Base-by-base conservation (phyloP, 768 basidiomycete species). In the Naganishia kalamii region DNA sequence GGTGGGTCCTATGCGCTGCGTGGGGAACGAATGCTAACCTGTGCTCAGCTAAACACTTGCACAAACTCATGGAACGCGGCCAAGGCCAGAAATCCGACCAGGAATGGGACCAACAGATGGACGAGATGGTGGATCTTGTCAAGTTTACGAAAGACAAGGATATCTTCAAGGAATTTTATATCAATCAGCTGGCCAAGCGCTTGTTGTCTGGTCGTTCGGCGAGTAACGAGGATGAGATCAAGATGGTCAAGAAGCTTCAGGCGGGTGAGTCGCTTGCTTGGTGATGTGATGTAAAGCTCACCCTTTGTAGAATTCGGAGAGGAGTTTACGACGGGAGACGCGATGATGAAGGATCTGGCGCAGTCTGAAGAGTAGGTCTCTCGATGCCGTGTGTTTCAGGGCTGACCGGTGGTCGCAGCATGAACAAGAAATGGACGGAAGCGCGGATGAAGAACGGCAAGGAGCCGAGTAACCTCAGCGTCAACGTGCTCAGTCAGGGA, bases 301-400 rank as follows among this genome's bases (percentile, higher is more conserved):
- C 12, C 50, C 23, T 27, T 27, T 62, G 49, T 72, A 94, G 94
- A 88, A 60, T 94, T 93, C 71, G 96, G 98, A 74, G 88, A 92
- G 12, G 92, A 94, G 66, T 98, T 98, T 72, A 89, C 88, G 8
- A 88, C 88, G 80, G 91, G 92, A 54, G 90, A 92, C 71, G 86
- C 90, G 43, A 94, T 98, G 94, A 94, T 97, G 81, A 92, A 86
- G 66, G 92, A 94, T 72, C 80, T 94, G 3, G 84, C 85, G 19
- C 64, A 74, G 13, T 74, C 75, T 1, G 80, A 80, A 59, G 79
- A 73, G 77, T 78, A 50, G 12, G 37, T n/a, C 12, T 35, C 25
- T 32, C 17, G 15, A n/a, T 11, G 35, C 27, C 23, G 40, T 6
- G 19, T 30, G 27, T 25, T n/a, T 70, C 46, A n/a, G 29, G 12